phyloP scores from a whole-genome alignment of 495 filamentous ascomycete species.

The Penicillium mononematosum region DNA sequence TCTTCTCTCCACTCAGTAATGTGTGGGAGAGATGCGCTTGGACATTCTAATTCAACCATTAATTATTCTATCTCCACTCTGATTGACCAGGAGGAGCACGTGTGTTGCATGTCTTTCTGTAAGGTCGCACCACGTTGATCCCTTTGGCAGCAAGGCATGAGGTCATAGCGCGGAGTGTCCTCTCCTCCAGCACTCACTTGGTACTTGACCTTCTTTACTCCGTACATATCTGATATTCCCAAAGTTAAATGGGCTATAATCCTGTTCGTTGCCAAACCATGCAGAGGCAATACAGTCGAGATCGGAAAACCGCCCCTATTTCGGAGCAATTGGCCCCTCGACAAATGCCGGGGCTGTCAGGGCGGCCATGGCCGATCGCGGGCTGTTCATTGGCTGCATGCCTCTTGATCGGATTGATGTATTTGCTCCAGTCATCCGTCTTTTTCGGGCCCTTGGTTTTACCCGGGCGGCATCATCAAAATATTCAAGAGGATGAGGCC shows the following conservation, averaged over 20 bases:
- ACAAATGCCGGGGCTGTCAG: background rate
- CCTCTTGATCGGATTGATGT: slow-evolving; percentile 19
- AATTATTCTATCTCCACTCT: background rate
- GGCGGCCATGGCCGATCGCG: slow-evolving; percentile 11
- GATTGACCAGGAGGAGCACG: slow-evolving; percentile 7
- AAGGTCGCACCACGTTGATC: slow-evolving; percentile 10
- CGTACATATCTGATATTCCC: background rate
- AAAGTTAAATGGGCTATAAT: background rate
- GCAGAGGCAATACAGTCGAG: background rate
- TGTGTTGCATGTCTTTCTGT: slow-evolving; percentile 8
- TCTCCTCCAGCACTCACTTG: background rate
- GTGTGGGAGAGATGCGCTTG: background rate
- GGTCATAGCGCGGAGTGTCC: background rate
- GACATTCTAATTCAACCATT: background rate
- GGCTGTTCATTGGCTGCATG: slow-evolving; percentile 19
- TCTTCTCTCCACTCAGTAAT: background rate
- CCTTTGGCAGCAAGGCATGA: slow-evolving; percentile 9
- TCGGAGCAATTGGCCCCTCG: background rate
- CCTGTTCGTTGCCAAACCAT: background rate
- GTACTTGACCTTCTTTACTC: background rate
- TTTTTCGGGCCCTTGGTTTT: slow-evolving; percentile 3
- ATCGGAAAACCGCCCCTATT: background rate
- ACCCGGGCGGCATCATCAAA: slow-evolving; percentile 2
- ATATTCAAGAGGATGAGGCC: background rate
- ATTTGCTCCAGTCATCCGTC: slow-evolving; percentile 10